These are phyloP conservation scores for Fusarium dimerum DNA, from an alignment of 2,329 filamentous ascomycete species.

Conservation along the genomic window DNA sequence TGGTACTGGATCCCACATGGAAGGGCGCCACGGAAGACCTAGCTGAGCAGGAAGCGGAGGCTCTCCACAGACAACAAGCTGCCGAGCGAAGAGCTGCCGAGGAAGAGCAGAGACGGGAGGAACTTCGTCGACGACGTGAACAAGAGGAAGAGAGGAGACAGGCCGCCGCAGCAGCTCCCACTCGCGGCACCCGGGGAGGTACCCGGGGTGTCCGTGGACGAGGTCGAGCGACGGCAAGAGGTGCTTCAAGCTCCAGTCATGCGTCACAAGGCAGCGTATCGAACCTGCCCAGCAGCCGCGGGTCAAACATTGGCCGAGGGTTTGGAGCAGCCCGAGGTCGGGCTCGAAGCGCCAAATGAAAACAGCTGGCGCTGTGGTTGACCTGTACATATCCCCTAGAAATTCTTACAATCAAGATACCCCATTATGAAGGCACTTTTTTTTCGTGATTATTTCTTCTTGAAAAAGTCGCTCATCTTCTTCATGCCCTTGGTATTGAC, in stretches of 20 bases:
- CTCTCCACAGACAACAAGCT: conserved; percentile 70
- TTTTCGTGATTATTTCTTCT: conserved; percentile 54
- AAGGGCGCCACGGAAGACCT: conserved; percentile 86
- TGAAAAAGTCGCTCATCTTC: conserved; percentile 95
- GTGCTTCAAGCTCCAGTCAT: conserved; percentile 29
- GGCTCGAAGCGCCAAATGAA: conserved; percentile 34
- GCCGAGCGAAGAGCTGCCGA: conserved; percentile 76
- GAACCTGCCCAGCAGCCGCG: conserved; percentile 33
- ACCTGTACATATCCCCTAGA: conserved; percentile 3
- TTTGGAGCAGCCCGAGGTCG: conserved; percentile 35
- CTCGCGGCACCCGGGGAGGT: conserved; percentile 33
- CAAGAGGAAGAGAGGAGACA: conserved; percentile 54
- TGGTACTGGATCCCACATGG: conserved; percentile 87
- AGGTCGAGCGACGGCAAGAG: conserved; percentile 30
- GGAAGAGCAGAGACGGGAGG: conserved; percentile 75
- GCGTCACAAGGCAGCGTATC: conserved; percentile 29
- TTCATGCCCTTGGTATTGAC: conserved; percentile 92
- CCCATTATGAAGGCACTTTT: conserved; percentile 26
- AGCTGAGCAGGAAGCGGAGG: conserved; percentile 82
- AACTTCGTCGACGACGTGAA: conserved; percentile 63
- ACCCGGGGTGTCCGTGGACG: conserved; percentile 34
- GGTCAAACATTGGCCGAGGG: conserved; percentile 39
- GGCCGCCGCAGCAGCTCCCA: conserved; percentile 28
- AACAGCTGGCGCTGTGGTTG: conserved; percentile 1
- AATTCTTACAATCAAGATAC: conserved; percentile 31